phyloP scores from a whole-genome alignment of 495 filamentous ascomycete genomes.

The Neurospora tetraspora region DNA sequence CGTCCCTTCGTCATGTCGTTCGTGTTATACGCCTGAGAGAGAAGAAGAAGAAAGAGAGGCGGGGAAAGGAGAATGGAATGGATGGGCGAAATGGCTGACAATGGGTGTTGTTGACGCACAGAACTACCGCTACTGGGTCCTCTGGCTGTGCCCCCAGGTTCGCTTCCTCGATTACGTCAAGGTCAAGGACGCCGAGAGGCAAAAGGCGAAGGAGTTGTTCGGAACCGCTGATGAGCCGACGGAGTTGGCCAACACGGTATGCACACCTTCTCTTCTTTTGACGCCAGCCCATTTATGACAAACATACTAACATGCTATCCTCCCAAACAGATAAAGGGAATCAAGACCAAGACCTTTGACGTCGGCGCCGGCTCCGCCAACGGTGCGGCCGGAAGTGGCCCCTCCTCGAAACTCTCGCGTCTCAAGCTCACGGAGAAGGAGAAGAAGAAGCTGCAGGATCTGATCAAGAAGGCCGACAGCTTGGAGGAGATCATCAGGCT shows the following conservation, averaged over 20 bases:
- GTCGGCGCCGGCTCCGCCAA: slow-evolving; percentile 35
- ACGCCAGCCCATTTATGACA: background rate
- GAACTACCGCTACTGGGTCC: slow-evolving; percentile 87
- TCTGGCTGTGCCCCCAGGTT: slow-evolving; percentile 75
- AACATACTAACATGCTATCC: background rate
- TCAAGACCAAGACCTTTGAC: slow-evolving; percentile 78
- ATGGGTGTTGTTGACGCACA: slow-evolving; percentile 21
- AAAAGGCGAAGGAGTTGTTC: slow-evolving; percentile 67
- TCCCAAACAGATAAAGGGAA: slow-evolving; percentile 61
- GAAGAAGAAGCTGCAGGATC: slow-evolving; percentile 54
- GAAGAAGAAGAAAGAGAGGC: background rate
- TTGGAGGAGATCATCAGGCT: slow-evolving; percentile 73
- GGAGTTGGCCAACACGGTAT: slow-evolving; percentile 45
- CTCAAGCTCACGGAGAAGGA: slow-evolving; percentile 55
- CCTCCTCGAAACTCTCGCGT: slow-evolving; percentile 53
- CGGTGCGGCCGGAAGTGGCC: slow-evolving; percentile 23
- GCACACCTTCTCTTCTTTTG: background rate
- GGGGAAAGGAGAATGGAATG: background rate
- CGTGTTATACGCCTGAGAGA: background rate
- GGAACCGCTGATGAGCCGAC: slow-evolving; percentile 68
- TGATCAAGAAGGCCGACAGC: slow-evolving; percentile 66
- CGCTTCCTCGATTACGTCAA: slow-evolving; percentile 91
- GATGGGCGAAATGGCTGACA: slow-evolving; percentile 1
- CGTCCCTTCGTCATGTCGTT: slow-evolving; percentile 15
- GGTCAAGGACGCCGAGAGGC: slow-evolving; percentile 76